Evolutionary conservation across 2,329 filamentous ascomycete genomes (phyloP).

Genomic region (Alternaria burnsii): DNA sequence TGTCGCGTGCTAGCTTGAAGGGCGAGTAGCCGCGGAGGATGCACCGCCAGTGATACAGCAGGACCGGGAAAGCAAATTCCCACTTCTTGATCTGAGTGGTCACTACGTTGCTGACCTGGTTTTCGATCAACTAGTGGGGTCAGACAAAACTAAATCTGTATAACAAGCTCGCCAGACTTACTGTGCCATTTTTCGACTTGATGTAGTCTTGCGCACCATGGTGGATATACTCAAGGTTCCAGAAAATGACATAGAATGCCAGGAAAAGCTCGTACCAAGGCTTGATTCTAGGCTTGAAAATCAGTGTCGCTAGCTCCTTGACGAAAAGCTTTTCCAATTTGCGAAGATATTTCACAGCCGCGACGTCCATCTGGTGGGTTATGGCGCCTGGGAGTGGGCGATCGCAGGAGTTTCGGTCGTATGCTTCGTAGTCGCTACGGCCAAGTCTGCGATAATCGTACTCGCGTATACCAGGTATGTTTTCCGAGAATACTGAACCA

Average conservation of each 20-base stretch:
- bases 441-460: conserved; percentile 44
- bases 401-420: conserved; percentile 44
- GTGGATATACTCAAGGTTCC: conserved; percentile 50
- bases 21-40: conserved; percentile 43
- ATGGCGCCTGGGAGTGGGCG: conserved; percentile 48
- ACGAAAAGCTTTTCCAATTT: conserved; percentile 41
- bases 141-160: conserved; percentile 16
- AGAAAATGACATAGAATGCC: conserved; percentile 47
- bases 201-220: conserved; percentile 46
- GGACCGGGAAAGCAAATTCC: conserved; percentile 44
- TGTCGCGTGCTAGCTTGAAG: conserved; percentile 47
- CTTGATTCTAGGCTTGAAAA: conserved; percentile 47
- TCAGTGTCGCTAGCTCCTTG: conserved; percentile 39
- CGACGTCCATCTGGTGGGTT: conserved; percentile 49
- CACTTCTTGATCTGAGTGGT: conserved; percentile 46
- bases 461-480: conserved; percentile 44
- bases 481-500: conserved; percentile 43
- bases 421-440: conserved; percentile 46
- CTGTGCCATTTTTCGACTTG: conserved; percentile 46
- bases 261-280: conserved; percentile 51
- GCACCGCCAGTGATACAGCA: conserved; percentile 46
- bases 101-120: conserved; percentile 45
- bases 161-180: conserved; percentile 30
- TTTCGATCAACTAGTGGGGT: conserved; percentile 39
- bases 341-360: conserved; percentile 43